Evolutionary conservation across 2,329 filamentous ascomycete species (phyloP), one percentile per base, ranked within the genome.

Genomic region (Talaromyces atroroseus): DNA sequence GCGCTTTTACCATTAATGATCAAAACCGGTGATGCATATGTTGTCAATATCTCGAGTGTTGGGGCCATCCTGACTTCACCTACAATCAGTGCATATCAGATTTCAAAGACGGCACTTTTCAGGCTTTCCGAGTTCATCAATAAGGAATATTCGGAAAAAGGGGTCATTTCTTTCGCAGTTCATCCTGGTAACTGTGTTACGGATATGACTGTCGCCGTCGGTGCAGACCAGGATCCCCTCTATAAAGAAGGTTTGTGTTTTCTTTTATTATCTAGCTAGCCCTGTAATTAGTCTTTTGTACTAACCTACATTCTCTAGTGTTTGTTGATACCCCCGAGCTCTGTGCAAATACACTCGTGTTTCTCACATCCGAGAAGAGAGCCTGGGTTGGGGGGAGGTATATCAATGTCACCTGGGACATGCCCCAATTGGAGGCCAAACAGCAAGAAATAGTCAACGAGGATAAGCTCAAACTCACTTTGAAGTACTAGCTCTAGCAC

Each of bases 101-200:
- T 69, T 2, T 67, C 68, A 51, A 81, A 81, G 61, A 70, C 80
- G 36, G 74, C 75, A 0, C 58, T 76, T 1, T 65, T 71, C 52
- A 72, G 78, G 3, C 63, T 81, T 12, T 73, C 68, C n/a, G 76
- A 82, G 62, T 78, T 75, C 58, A 56, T 78, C 21, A 66, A 65
- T 6, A 58, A 58, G 32, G 79, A 82, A 59, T 76, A 81, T 60
- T 63, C 62, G 6, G 66, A 70, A 11, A 63, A 77, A 49, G 75
- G 56, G 2, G 34, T 62, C 14, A 46, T 79, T 12, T 70, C 70
- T 16, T 71, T 71, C 46, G 63, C 69, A 2, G 54, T 79, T 3
- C 76, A 81, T 63, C 78, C 78, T 0, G 79, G 79, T 2, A 72
- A 70, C 10, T 69, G 78, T 2, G 66, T 66, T 62, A 81, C 78